Evolutionary conservation across 441 rosid species (phyloP).

Genomic region (Gossypium trilobum): DNA sequence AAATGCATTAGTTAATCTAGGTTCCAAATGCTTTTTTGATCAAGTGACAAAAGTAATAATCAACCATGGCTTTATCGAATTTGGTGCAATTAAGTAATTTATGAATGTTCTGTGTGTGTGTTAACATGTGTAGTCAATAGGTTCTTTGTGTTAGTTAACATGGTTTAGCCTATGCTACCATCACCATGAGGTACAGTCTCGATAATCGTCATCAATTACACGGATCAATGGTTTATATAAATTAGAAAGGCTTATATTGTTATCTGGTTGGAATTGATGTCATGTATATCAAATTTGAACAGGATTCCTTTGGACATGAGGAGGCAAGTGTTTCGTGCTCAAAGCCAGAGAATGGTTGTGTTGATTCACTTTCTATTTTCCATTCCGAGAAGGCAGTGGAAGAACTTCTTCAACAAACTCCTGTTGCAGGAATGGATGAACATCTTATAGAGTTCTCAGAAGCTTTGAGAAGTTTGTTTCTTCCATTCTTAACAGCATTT

Average conservation of each 20-base stretch:
- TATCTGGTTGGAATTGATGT: neutral
- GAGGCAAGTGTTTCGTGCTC: constrained; percentile 34
- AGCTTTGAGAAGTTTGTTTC: constrained; percentile 74
- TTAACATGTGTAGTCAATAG: neutral
- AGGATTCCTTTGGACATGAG: constrained; percentile 50
- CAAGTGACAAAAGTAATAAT: neutral
- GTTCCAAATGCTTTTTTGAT: neutral
- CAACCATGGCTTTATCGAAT: neutral
- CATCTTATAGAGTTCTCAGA: constrained; percentile 91
- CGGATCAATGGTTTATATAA: neutral
- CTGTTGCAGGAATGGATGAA: constrained; percentile 63
- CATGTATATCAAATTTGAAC: constrained; percentile 8
- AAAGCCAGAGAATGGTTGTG: constrained; percentile 39
- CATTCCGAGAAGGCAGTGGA: constrained; percentile 84
- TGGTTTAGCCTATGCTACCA: neutral
- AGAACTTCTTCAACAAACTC: constrained; percentile 74
- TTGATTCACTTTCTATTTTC: constrained; percentile 37
- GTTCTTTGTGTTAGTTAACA: neutral
- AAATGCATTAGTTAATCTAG: neutral
- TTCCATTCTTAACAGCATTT: neutral
- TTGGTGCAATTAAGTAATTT: neutral
- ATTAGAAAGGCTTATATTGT: neutral
- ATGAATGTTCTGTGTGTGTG: neutral
- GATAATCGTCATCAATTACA: neutral
- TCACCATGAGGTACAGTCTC: neutral